Conservation (phyloP, 805 yeast genomes). For the Zygoascus biomembranicola region DNA sequence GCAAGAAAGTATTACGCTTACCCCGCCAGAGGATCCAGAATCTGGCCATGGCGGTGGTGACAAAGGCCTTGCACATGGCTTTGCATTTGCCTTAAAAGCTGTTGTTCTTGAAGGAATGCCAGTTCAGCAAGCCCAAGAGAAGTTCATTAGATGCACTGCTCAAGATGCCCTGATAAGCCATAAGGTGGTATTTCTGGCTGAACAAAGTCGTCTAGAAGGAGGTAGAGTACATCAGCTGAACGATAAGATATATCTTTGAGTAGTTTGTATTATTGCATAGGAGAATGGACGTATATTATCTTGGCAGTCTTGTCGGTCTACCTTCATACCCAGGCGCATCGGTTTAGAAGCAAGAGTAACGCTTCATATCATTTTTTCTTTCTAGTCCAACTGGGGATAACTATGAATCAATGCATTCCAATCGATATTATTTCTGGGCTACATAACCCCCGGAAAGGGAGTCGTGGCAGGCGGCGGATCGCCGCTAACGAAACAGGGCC, state of each 20-base stretch:
- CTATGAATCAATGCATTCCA: too few species aligned
- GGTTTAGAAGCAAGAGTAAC: too few species aligned
- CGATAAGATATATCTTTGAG: neutral
- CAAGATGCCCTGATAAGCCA: conserved; percentile 18
- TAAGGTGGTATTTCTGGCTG: conserved; percentile 21
- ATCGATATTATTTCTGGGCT: too few species aligned
- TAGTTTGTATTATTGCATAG: too few species aligned
- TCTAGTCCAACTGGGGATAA: too few species aligned
- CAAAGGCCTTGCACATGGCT: conserved; percentile 18
- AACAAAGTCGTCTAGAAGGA: conserved; percentile 14
- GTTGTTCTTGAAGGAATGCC: conserved; percentile 6
- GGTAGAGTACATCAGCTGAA: conserved; percentile 1
- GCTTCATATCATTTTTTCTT: too few species aligned
- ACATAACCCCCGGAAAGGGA: too few species aligned
- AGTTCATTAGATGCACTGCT: conserved; percentile 18
- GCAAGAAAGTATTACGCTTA: conserved; percentile 3
- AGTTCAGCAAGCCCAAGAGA: conserved; percentile 14
- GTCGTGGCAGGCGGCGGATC: too few species aligned
- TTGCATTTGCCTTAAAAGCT: conserved; percentile 16
- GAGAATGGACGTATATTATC: too few species aligned
- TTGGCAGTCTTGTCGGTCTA: too few species aligned
- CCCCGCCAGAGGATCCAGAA: conserved; percentile 9
- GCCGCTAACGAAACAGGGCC: too few species aligned
- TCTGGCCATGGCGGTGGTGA: conserved; percentile 25
- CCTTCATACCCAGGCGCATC: too few species aligned